These are phyloP conservation scores for Chondrostereum purpureum DNA, from an alignment of 1,284 basidiomycete genomes.

Conservation along the genomic window DNA sequence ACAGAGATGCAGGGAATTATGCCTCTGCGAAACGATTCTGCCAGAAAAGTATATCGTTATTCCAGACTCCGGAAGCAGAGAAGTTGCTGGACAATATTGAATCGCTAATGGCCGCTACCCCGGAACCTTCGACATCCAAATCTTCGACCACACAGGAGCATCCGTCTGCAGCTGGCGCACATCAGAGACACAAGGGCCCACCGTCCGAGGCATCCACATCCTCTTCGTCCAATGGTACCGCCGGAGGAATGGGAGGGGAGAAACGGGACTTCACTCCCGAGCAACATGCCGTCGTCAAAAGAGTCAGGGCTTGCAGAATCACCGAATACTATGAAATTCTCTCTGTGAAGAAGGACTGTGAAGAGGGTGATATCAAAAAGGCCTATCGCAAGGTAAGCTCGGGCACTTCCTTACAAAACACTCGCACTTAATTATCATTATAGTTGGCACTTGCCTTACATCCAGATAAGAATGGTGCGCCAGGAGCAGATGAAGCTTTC, in stretches of 20 bases:
- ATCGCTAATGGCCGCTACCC: constrained; percentile 30
- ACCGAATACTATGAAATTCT: constrained; percentile 96
- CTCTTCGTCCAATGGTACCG: constrained; percentile 37
- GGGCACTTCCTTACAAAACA: constrained; percentile 10
- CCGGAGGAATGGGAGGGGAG: constrained; percentile 51
- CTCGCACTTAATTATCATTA: constrained; percentile 5
- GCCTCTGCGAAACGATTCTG: constrained; percentile 84
- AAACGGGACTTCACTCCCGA: constrained; percentile 86
- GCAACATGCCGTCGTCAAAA: constrained; percentile 80
- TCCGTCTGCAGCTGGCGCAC: constrained; percentile 60
- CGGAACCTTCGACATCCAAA: constrained; percentile 22
- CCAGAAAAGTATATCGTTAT: constrained; percentile 83
- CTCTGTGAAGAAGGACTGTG: constrained; percentile 76
- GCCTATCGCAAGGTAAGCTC: constrained; percentile 88
- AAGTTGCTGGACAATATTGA: constrained; percentile 65
- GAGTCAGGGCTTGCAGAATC: constrained; percentile 79
- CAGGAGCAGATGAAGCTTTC: constrained; percentile 98
- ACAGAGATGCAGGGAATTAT: constrained; percentile 67
- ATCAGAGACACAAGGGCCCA: constrained; percentile 44
- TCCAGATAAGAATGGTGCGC: constrained; percentile 97
- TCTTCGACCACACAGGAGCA: constrained; percentile 54
- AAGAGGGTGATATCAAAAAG: constrained; percentile 91
- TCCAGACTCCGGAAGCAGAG: constrained; percentile 74
- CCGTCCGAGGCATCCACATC: constrained; percentile 27
- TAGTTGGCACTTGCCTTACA: constrained; percentile 90